phyloP scores from a whole-genome alignment of 2,329 filamentous ascomycete species.

The Scleromitrula shiraiana region DNA sequence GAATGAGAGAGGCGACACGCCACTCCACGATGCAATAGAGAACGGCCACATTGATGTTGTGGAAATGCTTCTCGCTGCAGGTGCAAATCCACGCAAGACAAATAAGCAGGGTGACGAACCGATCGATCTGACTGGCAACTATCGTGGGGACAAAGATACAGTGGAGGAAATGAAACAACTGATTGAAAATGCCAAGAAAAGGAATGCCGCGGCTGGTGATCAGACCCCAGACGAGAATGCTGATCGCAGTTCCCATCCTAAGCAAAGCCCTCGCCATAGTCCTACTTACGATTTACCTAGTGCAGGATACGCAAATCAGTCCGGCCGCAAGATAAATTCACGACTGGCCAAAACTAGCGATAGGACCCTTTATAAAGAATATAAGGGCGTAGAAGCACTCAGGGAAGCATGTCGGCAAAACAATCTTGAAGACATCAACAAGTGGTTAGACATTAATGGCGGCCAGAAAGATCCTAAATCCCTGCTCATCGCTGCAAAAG shows the following conservation, averaged over 20 bases:
- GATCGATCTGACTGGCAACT: constrained; percentile 69
- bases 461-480: constrained; percentile 68
- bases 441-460: constrained; percentile 47
- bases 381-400: constrained; percentile 26
- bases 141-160: constrained; percentile 52
- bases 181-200: constrained; percentile 53
- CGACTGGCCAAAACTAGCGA: constrained; percentile 57
- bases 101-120: constrained; percentile 90
- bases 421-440: constrained; percentile 53
- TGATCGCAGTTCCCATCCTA: constrained; percentile 40
- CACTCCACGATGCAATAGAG: constrained; percentile 90
- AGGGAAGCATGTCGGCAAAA: constrained; percentile 52
- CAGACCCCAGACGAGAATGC: constrained; percentile 33
- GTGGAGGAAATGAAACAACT: constrained; percentile 60
- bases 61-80: constrained; percentile 71
- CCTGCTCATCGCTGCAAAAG: constrained; percentile 83
- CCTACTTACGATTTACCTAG: constrained; percentile 34
- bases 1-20: constrained; percentile 81
- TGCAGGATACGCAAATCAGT: not conserved
- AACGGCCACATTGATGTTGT: constrained; percentile 90
- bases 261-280: constrained; percentile 51
- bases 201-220: constrained; percentile 51
- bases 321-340: constrained; percentile 38
- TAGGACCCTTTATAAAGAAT: constrained; percentile 52
- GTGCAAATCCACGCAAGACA: constrained; percentile 83